Evolutionary conservation across 306 rosid genomes (phyloP), one percentile per base, ranked within the genome.

Genomic region (Rubus idaeus): DNA sequence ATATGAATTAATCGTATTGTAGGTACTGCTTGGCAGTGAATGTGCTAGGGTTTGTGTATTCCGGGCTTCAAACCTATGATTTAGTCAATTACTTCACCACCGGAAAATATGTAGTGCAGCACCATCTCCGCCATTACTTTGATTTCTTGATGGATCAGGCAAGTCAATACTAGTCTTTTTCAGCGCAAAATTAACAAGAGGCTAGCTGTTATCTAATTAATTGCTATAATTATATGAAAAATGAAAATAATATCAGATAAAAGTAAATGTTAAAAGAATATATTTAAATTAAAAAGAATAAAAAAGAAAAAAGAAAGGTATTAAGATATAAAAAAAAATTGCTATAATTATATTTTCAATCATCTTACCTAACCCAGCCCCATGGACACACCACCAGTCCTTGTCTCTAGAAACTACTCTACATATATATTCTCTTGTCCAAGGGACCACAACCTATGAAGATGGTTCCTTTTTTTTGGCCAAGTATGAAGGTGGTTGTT

Each of bases 61-160:
- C 91, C 70, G 87, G 71, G 35, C 52, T 89, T 55, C 98, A 95
- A 82, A 80, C 84, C 45, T 75, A 49, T 71, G 91, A 82, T 72
- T 46, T 92, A 18, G 51, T 82, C 30, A 80, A 80, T 67, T 84
- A 76, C 72, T 49, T 92, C 56, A 49, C 78, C 71, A 80, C 89
- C 30, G 75, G 84, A 72, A 90, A 84, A 58, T 86, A 86, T 74
- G 30, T 83, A 35, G 3, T 88, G 55, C 66, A 81, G 23, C 87
- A 84, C 58, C 81, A 69, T 21, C 62, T 87, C 4, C 83, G 84
- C 30, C 65, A 66, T 74, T 87, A 84, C 87, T 84, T 86, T 21
- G 84, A 74, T 83, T 83, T 95, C 91, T 88, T 70, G 12, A 79
- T 88, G 68, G 98, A 95, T 84, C 97, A 95, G 96, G 98, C 86